These are phyloP conservation scores for Ampelocalamus luodianensis DNA, from an alignment of 176 grass and related monocot genomes.

Conservation along the genomic window DNA sequence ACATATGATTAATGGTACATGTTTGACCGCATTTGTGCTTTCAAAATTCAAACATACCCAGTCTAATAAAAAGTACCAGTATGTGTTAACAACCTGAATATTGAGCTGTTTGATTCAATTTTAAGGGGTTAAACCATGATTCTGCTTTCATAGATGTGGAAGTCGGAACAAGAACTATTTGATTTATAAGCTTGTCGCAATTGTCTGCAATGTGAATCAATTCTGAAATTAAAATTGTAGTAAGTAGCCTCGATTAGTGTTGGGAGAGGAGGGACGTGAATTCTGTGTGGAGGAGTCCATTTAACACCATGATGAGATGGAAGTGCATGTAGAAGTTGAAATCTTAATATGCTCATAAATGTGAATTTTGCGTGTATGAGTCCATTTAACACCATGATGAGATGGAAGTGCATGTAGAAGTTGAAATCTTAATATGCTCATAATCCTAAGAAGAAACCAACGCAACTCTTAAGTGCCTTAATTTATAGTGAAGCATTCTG, in stretches of 20 bases:
- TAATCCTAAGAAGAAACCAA: slow-evolving; percentile 7
- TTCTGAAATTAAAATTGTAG: neutral
- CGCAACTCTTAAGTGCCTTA: neutral
- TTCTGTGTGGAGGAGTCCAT: neutral
- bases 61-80: neutral
- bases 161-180: neutral
- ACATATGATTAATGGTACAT: slow-evolving; percentile 11
- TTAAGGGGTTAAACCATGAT: slow-evolving; percentile 6
- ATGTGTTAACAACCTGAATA: neutral
- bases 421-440: slow-evolving; percentile 2
- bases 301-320: neutral
- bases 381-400: neutral
- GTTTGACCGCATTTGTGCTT: neutral
- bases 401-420: slow-evolving; percentile 1
- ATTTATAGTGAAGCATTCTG: neutral
- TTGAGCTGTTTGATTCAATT: neutral
- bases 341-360: neutral
- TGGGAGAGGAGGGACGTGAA: neutral
- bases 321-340: slow-evolving; percentile 9
- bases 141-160: neutral
- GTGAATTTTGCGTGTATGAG: neutral
- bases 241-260: neutral
- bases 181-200: neutral
- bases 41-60: neutral
- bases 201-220: neutral